These are phyloP conservation scores for Isabelozyma gotoi DNA, from an alignment of 805 yeast genomes.

Conservation along the genomic window DNA sequence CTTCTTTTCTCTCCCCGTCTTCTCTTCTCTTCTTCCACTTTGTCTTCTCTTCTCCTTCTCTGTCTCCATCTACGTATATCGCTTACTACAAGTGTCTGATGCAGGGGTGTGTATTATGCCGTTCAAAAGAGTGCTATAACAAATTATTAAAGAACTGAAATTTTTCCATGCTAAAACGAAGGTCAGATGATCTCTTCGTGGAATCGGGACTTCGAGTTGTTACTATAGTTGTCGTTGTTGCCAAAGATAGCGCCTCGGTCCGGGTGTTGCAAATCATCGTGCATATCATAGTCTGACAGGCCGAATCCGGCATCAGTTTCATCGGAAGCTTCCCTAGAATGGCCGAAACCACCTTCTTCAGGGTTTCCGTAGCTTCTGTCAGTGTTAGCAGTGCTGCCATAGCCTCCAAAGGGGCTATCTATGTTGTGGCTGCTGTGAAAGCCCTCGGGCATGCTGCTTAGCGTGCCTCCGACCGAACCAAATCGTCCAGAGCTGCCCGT, in stretches of 20 bases:
- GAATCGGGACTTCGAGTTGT: constrained; percentile 18
- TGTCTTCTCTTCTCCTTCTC: too few species aligned
- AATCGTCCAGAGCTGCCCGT: constrained; percentile 5
- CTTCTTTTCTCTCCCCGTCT: too few species aligned
- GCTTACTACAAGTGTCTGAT: not conserved
- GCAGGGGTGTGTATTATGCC: not conserved
- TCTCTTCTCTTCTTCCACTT: too few species aligned
- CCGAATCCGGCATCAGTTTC: constrained; percentile 11
- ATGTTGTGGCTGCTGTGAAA: not conserved
- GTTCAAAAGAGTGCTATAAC: not conserved
- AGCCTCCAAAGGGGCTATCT: constrained; percentile 1
- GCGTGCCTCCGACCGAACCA: not conserved
- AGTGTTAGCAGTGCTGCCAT: not conserved
- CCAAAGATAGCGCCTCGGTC: constrained; percentile 8
- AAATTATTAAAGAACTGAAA: not conserved
- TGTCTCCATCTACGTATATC: too few species aligned
- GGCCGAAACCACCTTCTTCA: constrained; percentile 10
- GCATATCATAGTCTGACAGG: constrained; percentile 17
- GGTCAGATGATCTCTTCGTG: constrained; percentile 12
- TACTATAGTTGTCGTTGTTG: constrained; percentile 9
- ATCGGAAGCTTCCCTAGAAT: constrained; percentile 6
- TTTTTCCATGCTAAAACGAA: not conserved
- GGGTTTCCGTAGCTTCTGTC: constrained; percentile 3
- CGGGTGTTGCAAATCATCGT: constrained; percentile 10
- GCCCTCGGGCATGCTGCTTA: not conserved